Evolutionary conservation across 2,329 filamentous ascomycete genomes (phyloP), one percentile per base, ranked within the genome.

Genomic region (Alternaria conjuncta): DNA sequence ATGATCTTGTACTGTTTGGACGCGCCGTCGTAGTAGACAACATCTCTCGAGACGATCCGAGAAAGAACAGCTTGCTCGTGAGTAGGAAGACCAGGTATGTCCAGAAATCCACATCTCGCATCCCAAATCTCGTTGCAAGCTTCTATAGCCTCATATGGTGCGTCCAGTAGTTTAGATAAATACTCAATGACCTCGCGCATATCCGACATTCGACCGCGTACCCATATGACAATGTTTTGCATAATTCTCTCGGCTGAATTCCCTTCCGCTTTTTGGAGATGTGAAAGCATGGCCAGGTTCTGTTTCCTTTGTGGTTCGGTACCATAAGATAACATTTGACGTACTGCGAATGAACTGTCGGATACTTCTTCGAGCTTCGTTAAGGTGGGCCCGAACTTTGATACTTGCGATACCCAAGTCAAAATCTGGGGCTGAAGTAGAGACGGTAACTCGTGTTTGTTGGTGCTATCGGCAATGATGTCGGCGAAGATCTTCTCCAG

Each of bases 51-150:
- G 18, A 43, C 20, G 20, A 43, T 25, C 13, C 30, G 28, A 20
- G 12, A 21, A 11, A 54, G 30, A n/a, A 9, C 21, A 21, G 36
- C 23, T 20, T 45, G 32, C n/a, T 44, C 21, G n/a, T 47, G 61
- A 9, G 30, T 32, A 18, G 50, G 44, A n/a, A 68, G 47, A 6
- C 59, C 64, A 21, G 69, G 66, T 10, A 70, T 64, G 25, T 67
- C 25, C 21, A 71, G 21, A n/a, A 61, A 59, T 4, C 65, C 68
- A 51, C 62, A 41, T n/a, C 64, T 68, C 1, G 67, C 67, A 20
- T 75, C 69, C 62, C 68, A 69, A n/a, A 77, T 66, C 21, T 68
- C 66, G n/a, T 69, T 47, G 44, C 72, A 78, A 7, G 60, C 60
- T 20, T 71, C 66, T 13, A 66, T 49, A 9, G 68, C 67, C 21